Base-by-base conservation (phyloP, 1,139 yeast species). In the Suhomyces choctaworum region DNA sequence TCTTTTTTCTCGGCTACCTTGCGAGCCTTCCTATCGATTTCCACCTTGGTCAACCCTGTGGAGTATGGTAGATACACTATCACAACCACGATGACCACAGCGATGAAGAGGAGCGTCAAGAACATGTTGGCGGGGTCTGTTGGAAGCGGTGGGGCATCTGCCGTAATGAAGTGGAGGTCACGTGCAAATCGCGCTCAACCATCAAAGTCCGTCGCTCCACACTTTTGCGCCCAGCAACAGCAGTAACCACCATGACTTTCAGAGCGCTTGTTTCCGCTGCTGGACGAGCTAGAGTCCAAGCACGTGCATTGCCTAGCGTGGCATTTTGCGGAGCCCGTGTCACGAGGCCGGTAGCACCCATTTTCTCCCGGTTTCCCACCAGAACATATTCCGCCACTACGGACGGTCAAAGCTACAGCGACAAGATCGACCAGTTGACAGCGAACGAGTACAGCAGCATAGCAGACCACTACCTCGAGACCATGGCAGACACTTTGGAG, bases 401-500 rank as follows among this genome's bases (percentile, higher is more conserved):
- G 0, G 69, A 63, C 36, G 89, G 89, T 11, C 64, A 69, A 24
- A 54, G 54, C 8, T 60, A 82, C 12, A 81, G 79, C 14, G 60
- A 60, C 24, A 72, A 73, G 41, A 74, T 82, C 17, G 71, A 69
- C 40, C 47, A 63, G 2, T 39, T 83, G 21, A 54, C 76, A 1
- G 49, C 58, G 4, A 65, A 66, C 26, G 70, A 78, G 39, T 89
- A 82, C 59, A 84, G 82, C 50, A 55, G 57, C 16, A 53, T 69
- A 2, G 73, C 95, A 5, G 80, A 80, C 46, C 67, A 62, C 20
- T 80, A 87, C 37, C 62, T 89, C 41, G 95, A 88, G 47, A 50
- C 58, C 7, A 62, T 89, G 35, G 65, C 79, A 11, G 86, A 78
- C 28, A 76, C 75, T 36, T 66, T 83, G 45, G 96, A 89, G 48